Percentiles rank a stretch among this genome's conserved stretches.
These are phyloP conservation scores for Trebouxiophyceae sp. DNA, from an alignment of 163 green algal species.

Conservation along the genomic window DNA sequence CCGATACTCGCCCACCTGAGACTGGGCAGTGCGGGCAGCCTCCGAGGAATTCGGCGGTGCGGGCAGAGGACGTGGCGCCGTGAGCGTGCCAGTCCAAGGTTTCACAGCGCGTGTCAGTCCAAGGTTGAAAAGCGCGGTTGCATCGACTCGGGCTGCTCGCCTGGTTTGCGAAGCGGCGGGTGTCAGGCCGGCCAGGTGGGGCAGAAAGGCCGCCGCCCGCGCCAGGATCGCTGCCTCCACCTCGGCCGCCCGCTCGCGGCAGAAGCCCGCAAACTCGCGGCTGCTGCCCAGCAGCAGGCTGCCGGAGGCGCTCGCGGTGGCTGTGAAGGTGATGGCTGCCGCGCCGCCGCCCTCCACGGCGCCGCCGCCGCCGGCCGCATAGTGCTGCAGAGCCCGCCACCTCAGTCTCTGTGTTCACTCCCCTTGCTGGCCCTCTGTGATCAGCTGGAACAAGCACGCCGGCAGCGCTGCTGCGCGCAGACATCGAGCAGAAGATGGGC, in stretches of 20 bases:
- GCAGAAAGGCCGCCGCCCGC: slow-evolving; percentile 44
- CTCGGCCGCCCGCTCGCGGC: slow-evolving; percentile 4
- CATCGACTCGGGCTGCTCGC: neutral
- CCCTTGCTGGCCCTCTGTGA: too few species aligned
- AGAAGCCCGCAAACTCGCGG: slow-evolving; percentile 49
- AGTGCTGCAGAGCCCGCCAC: too few species aligned
- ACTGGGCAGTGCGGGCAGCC: neutral
- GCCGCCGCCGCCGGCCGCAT: too few species aligned
- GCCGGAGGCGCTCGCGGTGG: slow-evolving; percentile 50
- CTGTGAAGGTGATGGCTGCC: slow-evolving; percentile 76
- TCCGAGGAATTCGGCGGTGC: neutral
- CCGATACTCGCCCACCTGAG: neutral
- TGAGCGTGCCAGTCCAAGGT: too few species aligned
- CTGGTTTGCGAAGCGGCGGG: neutral
- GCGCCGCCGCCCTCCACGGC: too few species aligned
- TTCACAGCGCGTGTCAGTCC: too few species aligned
- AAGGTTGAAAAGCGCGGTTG: too few species aligned
- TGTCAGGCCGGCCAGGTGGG: slow-evolving; percentile 17
- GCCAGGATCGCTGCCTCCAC: slow-evolving; percentile 53
- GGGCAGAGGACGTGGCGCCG: neutral
- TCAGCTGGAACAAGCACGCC: too few species aligned
- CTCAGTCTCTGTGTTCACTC: too few species aligned
- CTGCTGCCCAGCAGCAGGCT: slow-evolving; percentile 54
- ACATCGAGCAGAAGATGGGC: too few species aligned
- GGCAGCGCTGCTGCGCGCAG: too few species aligned